Percentiles rank a stretch among this genome's conserved stretches.
phyloP scores from a whole-genome alignment of 228 moss, liverwort and hornwort species.

The Sphagnum magellanicum region DNA sequence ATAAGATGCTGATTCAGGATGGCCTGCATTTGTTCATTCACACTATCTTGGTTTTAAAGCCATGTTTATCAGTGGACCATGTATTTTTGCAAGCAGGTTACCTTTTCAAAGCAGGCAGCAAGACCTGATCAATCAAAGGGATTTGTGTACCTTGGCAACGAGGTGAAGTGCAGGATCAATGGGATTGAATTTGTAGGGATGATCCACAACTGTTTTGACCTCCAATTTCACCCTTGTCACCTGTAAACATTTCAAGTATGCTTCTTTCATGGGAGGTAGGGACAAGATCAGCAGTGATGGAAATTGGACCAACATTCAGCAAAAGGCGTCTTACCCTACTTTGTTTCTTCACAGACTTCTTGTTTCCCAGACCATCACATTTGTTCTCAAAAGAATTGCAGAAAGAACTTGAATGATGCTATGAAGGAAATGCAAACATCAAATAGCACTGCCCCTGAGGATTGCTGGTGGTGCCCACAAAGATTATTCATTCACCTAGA shows the following conservation, averaged over 20 bases:
- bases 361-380: background rate
- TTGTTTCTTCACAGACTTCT: background rate
- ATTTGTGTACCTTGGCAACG: slow-evolving; percentile 19
- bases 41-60: too few relatives aligned
- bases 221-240: slow-evolving; percentile 36
- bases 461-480: slow-evolving; percentile 73
- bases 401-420: background rate
- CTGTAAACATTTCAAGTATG: slow-evolving; percentile 14
- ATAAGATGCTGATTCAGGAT: too few relatives aligned
- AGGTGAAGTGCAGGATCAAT: slow-evolving; percentile 23
- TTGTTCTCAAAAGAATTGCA: background rate
- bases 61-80: too few relatives aligned
- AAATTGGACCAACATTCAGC: background rate
- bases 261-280: background rate
- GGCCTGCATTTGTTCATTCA: too few relatives aligned
- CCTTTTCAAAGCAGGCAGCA: too few relatives aligned
- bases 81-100: too few relatives aligned
- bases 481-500: slow-evolving; percentile 63
- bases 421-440: background rate
- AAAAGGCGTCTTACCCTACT: background rate
- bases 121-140: too few relatives aligned
- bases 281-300: background rate
- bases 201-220: slow-evolving; percentile 61
- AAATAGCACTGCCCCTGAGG: slow-evolving; percentile 32
- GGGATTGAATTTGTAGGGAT: slow-evolving; percentile 51